Evolutionary conservation across 345 rosid genomes (phyloP).

Genomic region (Conringia planisiliqua): DNA sequence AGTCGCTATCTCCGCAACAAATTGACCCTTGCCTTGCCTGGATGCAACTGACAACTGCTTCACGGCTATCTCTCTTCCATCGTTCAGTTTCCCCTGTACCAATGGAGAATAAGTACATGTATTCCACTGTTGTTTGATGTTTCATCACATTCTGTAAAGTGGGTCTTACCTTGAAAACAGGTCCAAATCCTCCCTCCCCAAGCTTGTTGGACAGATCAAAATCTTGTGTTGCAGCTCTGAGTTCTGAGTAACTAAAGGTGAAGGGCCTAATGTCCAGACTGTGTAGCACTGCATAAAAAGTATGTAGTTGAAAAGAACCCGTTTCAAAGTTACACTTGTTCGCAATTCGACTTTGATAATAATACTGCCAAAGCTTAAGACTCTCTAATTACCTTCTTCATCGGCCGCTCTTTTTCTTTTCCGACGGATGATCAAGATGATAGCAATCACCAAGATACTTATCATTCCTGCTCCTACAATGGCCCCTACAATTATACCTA

Average conservation of each 20-base stretch:
- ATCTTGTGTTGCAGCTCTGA: constrained; percentile 61
- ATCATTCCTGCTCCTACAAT: constrained; percentile 47
- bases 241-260: constrained; percentile 58
- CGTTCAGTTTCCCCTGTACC: constrained; percentile 42
- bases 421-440: constrained; percentile 37
- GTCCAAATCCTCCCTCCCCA: constrained; percentile 90
- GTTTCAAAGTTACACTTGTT: background rate
- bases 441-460: constrained; percentile 33
- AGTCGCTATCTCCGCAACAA: constrained; percentile 69
- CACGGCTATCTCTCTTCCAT: constrained; percentile 66
- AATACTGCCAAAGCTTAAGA: background rate
- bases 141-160: background rate
- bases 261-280: constrained; percentile 51
- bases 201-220: constrained; percentile 60
- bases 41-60: constrained; percentile 67
- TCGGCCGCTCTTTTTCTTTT: constrained; percentile 36
- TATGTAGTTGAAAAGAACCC: background rate
- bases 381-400: constrained; percentile 54
- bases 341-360: background rate
- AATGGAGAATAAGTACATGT: background rate
- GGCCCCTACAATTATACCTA: constrained; percentile 55
- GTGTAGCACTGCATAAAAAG: constrained; percentile 44
- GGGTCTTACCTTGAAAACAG: constrained; percentile 57
- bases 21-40: constrained; percentile 66
- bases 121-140: background rate